These are phyloP conservation scores for Candida patagonica DNA, from an alignment of 805 yeast genomes.

Conservation along the genomic window DNA sequence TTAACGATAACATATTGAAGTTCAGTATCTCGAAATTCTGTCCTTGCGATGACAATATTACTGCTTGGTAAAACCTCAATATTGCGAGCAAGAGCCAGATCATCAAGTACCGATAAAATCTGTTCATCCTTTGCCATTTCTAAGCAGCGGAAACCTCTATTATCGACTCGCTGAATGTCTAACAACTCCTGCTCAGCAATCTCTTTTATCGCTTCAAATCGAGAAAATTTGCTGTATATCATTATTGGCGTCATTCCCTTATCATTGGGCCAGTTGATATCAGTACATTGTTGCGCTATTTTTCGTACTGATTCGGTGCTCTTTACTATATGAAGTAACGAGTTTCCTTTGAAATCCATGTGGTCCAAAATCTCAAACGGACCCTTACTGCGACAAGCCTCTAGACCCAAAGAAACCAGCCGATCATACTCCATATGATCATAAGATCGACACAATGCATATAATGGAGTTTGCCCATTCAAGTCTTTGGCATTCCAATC, in stretches of 20 bases:
- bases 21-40: constrained; percentile 11
- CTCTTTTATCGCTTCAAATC: constrained; percentile 47
- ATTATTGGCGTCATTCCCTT: constrained; percentile 61
- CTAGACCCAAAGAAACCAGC: constrained; percentile 12
- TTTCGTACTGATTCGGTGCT: constrained; percentile 34
- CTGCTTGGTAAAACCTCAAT: background rate
- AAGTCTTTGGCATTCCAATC: constrained; percentile 63
- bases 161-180: constrained; percentile 30
- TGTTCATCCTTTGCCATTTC: constrained; percentile 26
- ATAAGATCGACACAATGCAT: constrained; percentile 67
- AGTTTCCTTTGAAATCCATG: constrained; percentile 63
- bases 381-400: constrained; percentile 11
- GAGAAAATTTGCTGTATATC: constrained; percentile 58
- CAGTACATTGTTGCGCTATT: constrained; percentile 34
- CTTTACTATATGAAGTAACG: constrained; percentile 63
- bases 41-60: constrained; percentile 7
- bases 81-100: background rate
- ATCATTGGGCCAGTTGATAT: constrained; percentile 53
- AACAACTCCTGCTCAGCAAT: constrained; percentile 44
- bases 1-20: constrained; percentile 14
- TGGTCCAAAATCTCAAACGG: constrained; percentile 42
- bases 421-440: constrained; percentile 57
- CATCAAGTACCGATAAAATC: constrained; percentile 20
- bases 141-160: constrained; percentile 25
- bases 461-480: constrained; percentile 68